Evolutionary conservation across 1,284 basidiomycete species (phyloP), one percentile per base, ranked within the genome.

Genomic region (Moesziomyces aphidis): DNA sequence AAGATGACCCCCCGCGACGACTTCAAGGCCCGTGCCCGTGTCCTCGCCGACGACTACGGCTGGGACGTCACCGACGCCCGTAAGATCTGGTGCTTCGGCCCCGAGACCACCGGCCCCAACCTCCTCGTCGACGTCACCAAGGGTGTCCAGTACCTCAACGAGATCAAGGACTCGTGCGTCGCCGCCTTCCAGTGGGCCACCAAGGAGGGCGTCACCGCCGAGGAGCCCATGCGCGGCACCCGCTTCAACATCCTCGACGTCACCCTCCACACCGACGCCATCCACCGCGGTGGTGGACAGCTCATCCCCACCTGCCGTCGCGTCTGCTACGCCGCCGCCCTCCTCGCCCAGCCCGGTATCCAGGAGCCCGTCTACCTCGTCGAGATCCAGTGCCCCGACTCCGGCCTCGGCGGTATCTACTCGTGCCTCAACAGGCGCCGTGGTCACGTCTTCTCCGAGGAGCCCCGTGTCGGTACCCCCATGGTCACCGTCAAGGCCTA

Each of bases 401-500:
- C 91, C 85, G 95, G 93, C 78, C 95, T 99, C 82, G 97, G 97
- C 87, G 97, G 97, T 89, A 95, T 99, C 88, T 99, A 99, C 91
- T 87, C 87, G 67, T 86, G 86, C 68, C 88, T 99, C 87, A 99
- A 97, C 91, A 95, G 92, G 89, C 93, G 96, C 86, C 94, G 97
- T 90, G 97, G 96, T 73, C 94, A 97, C 86, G 97, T 99, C 78
- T 95, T 96, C 90, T 93, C 91, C 80, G 93, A 99, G 87, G 96
- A 99, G 88, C 96, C 98, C 88, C 89, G 96, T 84, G 88, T 91
- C 10, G 96, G 97, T 88, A 99, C 97, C 24, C 97, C 97, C 72
- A 98, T 99, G 95, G 97, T 96, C 90, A 99, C 94, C 63, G 93
- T 99, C 88, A 99, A 98, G 91, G 95, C 95, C 39, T 97, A 95